Evolutionary conservation across 345 rosid genomes (phyloP), one percentile per base, ranked within the genome.

Genomic region (Citrus sinensis): DNA sequence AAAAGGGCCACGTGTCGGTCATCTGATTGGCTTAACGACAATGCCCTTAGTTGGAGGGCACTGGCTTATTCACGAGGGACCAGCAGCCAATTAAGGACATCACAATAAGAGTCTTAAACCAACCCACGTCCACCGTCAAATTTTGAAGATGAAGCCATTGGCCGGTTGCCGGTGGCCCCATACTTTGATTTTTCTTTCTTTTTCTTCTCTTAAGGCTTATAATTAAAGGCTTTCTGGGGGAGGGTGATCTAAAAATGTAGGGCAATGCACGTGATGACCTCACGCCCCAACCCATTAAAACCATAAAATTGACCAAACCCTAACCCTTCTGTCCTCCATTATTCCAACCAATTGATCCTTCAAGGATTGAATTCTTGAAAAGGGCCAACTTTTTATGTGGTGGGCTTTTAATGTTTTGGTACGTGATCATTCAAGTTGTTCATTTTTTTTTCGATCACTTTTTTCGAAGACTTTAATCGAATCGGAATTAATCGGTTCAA

Each of bases 121-220:
- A 0, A 30, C n/a, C 68, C 68, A 30, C 4, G 13, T 4, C 20
- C 51, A 67, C 27, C 20, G 4, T 54, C 20, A 34, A 39, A 67
- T 24, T 76, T 65, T 80, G 11, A 54, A 65, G 22, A 30, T 34
- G 79, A 77, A 80, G 76, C 65, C 67, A 70, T n/a, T 61, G 76
- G 58, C 34, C 17, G 40, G 51, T 75, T 30, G 81, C 63, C 63
- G 76, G 76, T 78, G 82, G 79, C 80, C 82, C 84, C 80, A 67
- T 56, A 25, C 9, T 59, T 32, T 59, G 76, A 63, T 39, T 35
- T 46, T 74, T 74, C 16, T 19, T 56, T 30, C 19, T 35, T 35
- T 6, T 34, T 35, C 37, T 35, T 71, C 32, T n/a, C 8, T 40
- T 0, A 6, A 42, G 60, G 10, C 78, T 77, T 67, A 17, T 4